Base-by-base conservation (phyloP, 768 basidiomycete species). In the Polyporus arcularius region DNA sequence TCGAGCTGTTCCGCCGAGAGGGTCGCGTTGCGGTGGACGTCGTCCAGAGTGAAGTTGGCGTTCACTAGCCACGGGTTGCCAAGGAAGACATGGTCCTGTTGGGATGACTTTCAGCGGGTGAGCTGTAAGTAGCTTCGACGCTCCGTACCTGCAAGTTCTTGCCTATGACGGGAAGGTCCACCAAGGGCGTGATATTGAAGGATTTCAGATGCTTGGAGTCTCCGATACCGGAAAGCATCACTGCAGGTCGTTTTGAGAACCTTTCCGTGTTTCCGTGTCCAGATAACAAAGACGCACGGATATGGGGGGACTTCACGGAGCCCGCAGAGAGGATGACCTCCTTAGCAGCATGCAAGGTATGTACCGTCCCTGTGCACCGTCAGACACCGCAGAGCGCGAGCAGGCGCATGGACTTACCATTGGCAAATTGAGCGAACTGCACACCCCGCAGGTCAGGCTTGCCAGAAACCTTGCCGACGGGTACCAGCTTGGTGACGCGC, bases 81-180 rank as follows among this genome's bases (percentile, higher is more conserved):
- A 5, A 65, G n/a, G 42, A 60, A 51, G 35, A 55, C 50, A 48
- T 72, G 71, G 49, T 73, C 73, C 15, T 58, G 47, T 48, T 26
- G 21, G 47, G 7, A 48, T 16, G 11, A 35, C 11, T 8, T 35
- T 11, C 11, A 7, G 35, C 11, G 7, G 51, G 38, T 12, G 35
- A 11, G 35, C 35, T 11, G 7, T 11, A 35, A 35, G 7, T 35
- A 6, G 7, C 7, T 11, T 35, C 42, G 15, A 21, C n/a, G 21
- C 38, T 15, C 3, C 52, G 18, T 40, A 53, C 52, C 21, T 40
- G 35, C 26, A 74, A 40, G 53, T 74, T 64, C 46, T 65, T 58
- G 6, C 73, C 73, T 4, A 73, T 73, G 4, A 53, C 65, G 9
- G 71, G 69, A 18, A 70, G 62, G 46, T 71, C 50, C 4, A 64